Conservation (phyloP, 1,284 basidiomycete species). For the Anthracocystis walkeri region DNA sequence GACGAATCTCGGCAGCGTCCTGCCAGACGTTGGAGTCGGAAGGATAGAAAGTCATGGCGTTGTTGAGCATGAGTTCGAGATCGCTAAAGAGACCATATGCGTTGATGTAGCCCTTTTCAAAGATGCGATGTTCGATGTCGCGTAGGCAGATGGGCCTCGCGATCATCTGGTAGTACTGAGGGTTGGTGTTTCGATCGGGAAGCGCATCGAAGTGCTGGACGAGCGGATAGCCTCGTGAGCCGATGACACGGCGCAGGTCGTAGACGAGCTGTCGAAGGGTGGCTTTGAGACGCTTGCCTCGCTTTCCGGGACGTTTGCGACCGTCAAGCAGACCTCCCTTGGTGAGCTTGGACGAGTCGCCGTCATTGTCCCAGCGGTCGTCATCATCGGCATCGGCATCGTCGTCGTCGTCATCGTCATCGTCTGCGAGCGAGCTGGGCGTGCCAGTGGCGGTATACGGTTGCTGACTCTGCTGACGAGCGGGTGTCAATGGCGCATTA, state of each 20-base stretch:
- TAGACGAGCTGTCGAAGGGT: constrained; percentile 59
- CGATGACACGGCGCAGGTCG: constrained; percentile 42
- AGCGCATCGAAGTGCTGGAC: constrained; percentile 60
- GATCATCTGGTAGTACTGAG: constrained; percentile 67
- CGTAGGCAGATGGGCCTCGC: constrained; percentile 56
- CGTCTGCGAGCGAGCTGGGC: constrained; percentile 32
- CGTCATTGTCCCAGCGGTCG: constrained; percentile 22
- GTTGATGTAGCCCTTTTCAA: constrained; percentile 60
- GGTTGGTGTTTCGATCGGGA: constrained; percentile 57
- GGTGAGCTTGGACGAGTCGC: constrained; percentile 39
- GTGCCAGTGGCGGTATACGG: constrained; percentile 33
- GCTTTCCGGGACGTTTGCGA: constrained; percentile 54
- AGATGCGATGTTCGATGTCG: constrained; percentile 58
- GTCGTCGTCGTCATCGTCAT: constrained; percentile 44
- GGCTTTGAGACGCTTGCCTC: constrained; percentile 64
- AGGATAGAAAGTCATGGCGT: constrained; percentile 65
- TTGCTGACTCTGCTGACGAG: constrained; percentile 32
- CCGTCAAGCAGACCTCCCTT: constrained; percentile 49
- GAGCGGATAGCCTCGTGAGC: constrained; percentile 44
- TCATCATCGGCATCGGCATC: constrained; percentile 24
- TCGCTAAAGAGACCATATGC: constrained; percentile 60
- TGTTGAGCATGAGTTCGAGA: constrained; percentile 65
- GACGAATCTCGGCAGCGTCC: constrained; percentile 59
- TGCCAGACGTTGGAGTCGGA: constrained; percentile 57
- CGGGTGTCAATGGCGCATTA: constrained; percentile 15